Conservation (phyloP, 2,329 filamentous ascomycete genomes). For the Fusarium sp. region DNA sequence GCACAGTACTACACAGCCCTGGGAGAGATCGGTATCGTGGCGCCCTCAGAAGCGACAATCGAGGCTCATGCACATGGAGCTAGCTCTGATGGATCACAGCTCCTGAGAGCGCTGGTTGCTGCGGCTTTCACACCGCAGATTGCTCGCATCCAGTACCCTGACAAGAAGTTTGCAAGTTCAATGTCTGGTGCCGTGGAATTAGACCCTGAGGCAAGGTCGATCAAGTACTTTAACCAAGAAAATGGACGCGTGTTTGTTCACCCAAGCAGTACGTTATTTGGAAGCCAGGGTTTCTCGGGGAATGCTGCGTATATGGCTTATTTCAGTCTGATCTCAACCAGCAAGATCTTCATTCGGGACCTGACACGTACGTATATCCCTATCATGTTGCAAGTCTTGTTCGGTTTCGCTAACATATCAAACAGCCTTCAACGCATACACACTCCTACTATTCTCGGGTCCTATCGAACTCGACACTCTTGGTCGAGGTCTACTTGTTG, state of each 20-base stretch:
- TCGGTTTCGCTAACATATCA: constrained; percentile 3
- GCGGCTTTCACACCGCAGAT: constrained; percentile 86
- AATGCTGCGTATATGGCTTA: constrained; percentile 85
- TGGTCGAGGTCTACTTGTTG: constrained; percentile 86
- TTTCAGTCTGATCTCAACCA: constrained; percentile 91
- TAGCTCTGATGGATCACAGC: constrained; percentile 50
- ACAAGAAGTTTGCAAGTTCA: constrained; percentile 92
- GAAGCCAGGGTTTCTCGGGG: constrained; percentile 79
- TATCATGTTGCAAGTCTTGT: not conserved
- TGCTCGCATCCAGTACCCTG: constrained; percentile 89
- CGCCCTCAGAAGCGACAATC: constrained; percentile 48
- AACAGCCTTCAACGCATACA: constrained; percentile 88
- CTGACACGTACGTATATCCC: constrained; percentile 75
- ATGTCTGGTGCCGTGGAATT: constrained; percentile 90
- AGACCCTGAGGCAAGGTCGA: constrained; percentile 89
- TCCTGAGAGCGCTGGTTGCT: constrained; percentile 76
- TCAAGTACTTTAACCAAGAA: constrained; percentile 91
- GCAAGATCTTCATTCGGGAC: constrained; percentile 91
- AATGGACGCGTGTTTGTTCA: constrained; percentile 93
- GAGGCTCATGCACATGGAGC: constrained; percentile 36
- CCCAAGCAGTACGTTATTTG: constrained; percentile 87
- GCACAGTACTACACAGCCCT: constrained; percentile 87
- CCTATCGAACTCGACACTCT: constrained; percentile 86
- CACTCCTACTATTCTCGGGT: constrained; percentile 87
- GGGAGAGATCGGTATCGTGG: constrained; percentile 84